Evolutionary conservation across 768 basidiomycete species (phyloP).

Genomic region (Macrolepiota dolichaula): DNA sequence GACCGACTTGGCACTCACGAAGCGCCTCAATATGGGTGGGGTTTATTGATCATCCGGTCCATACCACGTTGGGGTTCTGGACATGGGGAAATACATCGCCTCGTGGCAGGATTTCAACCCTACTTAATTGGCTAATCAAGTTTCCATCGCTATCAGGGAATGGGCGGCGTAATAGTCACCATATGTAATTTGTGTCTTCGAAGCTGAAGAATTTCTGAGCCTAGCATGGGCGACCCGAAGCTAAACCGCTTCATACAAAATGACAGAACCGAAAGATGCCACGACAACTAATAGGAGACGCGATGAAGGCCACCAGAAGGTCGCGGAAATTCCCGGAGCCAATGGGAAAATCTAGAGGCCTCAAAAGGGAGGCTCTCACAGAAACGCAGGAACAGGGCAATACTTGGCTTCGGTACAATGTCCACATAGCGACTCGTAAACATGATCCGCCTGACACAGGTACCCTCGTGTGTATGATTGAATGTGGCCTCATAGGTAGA

Average conservation of each 20-base stretch:
- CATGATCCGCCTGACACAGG: too few species aligned
- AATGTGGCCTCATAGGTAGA: background rate
- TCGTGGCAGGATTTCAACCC: background rate
- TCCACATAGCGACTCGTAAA: too few species aligned
- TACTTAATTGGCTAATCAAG: background rate
- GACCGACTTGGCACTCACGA: background rate
- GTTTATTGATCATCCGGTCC: background rate
- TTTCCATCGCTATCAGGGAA: background rate
- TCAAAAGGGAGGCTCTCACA: too few species aligned
- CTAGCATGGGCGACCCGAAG: background rate
- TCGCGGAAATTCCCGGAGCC: background rate
- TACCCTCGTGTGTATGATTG: background rate
- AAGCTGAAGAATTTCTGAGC: background rate
- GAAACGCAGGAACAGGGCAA: too few species aligned
- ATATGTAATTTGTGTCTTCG: background rate
- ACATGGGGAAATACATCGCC: background rate
- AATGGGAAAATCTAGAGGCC: background rate
- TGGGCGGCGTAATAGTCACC: background rate
- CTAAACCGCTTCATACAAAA: background rate
- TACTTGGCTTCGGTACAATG: too few species aligned
- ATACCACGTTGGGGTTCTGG: background rate
- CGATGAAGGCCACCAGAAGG: background rate
- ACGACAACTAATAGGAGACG: background rate
- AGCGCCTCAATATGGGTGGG: background rate
- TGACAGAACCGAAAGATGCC: background rate